Conservation (phyloP, 257 asterid genomes). For the Solanum chmielewskii region DNA sequence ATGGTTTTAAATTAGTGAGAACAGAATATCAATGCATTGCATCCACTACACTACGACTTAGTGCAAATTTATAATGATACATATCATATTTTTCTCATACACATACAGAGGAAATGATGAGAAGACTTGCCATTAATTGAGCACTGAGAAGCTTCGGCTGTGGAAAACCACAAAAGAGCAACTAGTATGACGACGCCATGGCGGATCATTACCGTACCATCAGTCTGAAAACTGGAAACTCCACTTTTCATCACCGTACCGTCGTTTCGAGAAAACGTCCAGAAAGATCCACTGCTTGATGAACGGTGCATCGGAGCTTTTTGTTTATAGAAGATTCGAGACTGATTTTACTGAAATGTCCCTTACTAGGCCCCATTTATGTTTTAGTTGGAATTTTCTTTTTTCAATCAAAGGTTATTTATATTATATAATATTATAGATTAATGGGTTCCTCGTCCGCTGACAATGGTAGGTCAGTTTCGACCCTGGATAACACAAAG, state of each 20-base stretch:
- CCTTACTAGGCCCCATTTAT: background rate
- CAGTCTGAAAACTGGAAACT: background rate
- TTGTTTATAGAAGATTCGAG: background rate
- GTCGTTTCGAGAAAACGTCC: background rate
- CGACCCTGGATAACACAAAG: background rate
- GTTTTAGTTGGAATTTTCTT: background rate
- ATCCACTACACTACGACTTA: background rate
- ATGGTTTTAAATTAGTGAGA: background rate
- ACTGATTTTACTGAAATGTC: background rate
- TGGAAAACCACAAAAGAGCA: constrained; percentile 10
- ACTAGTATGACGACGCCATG: background rate
- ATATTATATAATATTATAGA: too few species aligned
- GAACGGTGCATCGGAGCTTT: background rate
- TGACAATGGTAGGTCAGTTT: background rate
- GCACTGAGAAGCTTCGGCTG: constrained; percentile 24
- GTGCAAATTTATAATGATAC: background rate
- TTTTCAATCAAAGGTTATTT: background rate
- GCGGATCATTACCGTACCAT: background rate
- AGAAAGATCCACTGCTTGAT: background rate
- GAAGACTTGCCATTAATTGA: constrained; percentile 29
- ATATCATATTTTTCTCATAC: background rate
- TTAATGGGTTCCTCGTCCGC: background rate
- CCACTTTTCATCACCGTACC: background rate
- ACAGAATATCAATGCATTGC: background rate
- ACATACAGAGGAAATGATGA: background rate